Base-by-base conservation (phyloP, 495 filamentous ascomycete species). In the Astrothelium subdiscretum region DNA sequence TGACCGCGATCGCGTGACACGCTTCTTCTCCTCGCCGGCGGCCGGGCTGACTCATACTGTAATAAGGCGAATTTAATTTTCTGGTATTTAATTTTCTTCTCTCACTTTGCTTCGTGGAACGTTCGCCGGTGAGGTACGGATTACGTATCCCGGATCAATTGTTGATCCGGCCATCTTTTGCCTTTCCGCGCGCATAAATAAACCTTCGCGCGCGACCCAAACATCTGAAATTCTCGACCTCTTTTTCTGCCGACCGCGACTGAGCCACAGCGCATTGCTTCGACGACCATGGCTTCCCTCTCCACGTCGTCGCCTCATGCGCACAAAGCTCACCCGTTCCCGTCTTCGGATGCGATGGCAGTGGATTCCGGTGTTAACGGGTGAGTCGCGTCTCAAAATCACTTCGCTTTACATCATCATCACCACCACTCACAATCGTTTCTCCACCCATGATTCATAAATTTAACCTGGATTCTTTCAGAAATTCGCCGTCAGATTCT, bases 221-320 rank as follows among this genome's bases (percentile, higher is more conserved):
- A 35, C 10, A 3, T 32, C 31, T 24, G n/a, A 54, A 22, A 10
- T 54, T 29, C 48, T 6, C 26, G 8, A 54, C 48, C 20, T 10
- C n/a, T 54, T 54, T 8, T 11, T 29, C 48, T 40, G 62, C 15
- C 51, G 27, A 35, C 52, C 12, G 26, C 59, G 62, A 62, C 3
- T 24, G 29, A 29, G 22, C 35, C 35, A 38, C 3, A 27, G 48
- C 12, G 22, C 22, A 6, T 6, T n/a, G 42, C 20, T 8, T 54
- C 48, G 24, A 15, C 48, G 48, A 54, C 68, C 62, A 76, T 82
- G 78, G 76, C 77, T 73, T 74, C 78, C 59, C 84, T 85, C 81
- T 76, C 80, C n/a, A 77, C 82, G 60, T 75, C 74, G 42, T 72
- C 76, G 26, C 66, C 75, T 62, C 71, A 79, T 43, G 76, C 79